Base-by-base conservation (phyloP, 495 filamentous ascomycete genomes). In the Hypoxylon trugodes region DNA sequence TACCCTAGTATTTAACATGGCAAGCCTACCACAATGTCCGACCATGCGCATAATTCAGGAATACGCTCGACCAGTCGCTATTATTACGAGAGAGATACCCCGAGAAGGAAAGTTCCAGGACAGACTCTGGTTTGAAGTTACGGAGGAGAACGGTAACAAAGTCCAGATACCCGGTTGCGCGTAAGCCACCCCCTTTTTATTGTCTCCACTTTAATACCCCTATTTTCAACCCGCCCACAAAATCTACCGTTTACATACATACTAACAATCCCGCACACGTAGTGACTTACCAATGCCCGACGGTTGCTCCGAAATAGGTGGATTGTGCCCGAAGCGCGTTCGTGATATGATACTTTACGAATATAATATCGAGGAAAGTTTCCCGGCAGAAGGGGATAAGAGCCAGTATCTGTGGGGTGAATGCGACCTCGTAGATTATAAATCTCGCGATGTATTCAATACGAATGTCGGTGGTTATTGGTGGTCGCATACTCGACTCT, bases 81-180 rank as follows among this genome's bases (percentile, higher is more conserved):
- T 65, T 7, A 65, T 65, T 13, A 55, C 54, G 1, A 38, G 4
- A 1, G 48, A 59, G 22, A 10, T 59, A 3, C 46, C 61, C 7
- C 33, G 25, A 9, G 13, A 1, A n/a, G 48, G 48, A 1, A 22
- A 18, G 10, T 59, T 43, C 38, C 18, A 43, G 25, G 55, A 65
- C 8, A 54, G 61, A 13, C 61, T 49, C 9, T 65, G 61, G 61
- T 65, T 65, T 8, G 61, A 65, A 7, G 61, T 65, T 12, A 59
- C 52, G n/a, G 61, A 65, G 24, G 15, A 41, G 21, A 24, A 46
- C 16, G 61, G 55, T 16, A 59, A 28, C 1, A 54, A 59, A 10
- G 28, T 65, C 13, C 33, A 50, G 18, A 33, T 65, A 26, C 61
- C 61, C 12, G 61, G 61, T 0, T 59, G 55, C 55, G 40, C 32